Percentiles rank a stretch among this genome's conserved stretches.
These are phyloP conservation scores for Microdochium trichocladiopsis DNA, from an alignment of 2,329 filamentous ascomycete species.

Conservation along the genomic window DNA sequence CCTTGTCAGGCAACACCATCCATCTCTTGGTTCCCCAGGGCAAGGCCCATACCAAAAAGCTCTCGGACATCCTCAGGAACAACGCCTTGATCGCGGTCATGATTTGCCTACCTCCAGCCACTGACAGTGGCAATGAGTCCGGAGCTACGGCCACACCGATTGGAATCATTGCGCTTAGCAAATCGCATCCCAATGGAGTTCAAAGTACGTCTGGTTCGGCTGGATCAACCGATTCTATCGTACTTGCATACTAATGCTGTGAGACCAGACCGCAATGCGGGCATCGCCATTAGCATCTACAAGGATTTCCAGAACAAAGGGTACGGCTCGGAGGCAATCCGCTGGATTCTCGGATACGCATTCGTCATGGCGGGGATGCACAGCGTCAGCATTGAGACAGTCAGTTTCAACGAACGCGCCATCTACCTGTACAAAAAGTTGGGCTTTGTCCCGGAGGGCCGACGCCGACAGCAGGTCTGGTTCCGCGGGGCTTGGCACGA, in stretches of 20 bases:
- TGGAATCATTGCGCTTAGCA: neutral
- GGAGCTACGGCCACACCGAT: neutral
- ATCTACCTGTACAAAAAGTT: conserved; percentile 27
- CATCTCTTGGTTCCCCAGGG: conserved; percentile 19
- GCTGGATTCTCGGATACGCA: conserved; percentile 29
- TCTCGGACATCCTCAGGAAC: conserved; percentile 17
- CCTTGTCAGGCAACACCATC: conserved; percentile 17
- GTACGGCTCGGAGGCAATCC: conserved; percentile 31
- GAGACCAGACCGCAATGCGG: conserved; percentile 12
- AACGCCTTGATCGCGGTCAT: conserved; percentile 24
- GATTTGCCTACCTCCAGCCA: conserved; percentile 21
- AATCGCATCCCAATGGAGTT: neutral
- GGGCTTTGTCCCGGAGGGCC: conserved; percentile 28
- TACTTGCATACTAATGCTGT: conserved; percentile 8
- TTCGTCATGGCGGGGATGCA: conserved; percentile 29
- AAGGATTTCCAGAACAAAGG: conserved; percentile 25
- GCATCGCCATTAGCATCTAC: conserved; percentile 11
- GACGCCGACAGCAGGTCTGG: conserved; percentile 1
- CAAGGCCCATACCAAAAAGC: conserved; percentile 16
- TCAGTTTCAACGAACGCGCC: conserved; percentile 29
- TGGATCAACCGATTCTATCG: no score
- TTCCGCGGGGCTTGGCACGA: no score
- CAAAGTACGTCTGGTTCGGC: neutral
- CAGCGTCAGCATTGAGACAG: conserved; percentile 23
- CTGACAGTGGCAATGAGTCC: neutral